phyloP scores from a whole-genome alignment of 139 green algal species.

The Chlorella sp. region DNA sequence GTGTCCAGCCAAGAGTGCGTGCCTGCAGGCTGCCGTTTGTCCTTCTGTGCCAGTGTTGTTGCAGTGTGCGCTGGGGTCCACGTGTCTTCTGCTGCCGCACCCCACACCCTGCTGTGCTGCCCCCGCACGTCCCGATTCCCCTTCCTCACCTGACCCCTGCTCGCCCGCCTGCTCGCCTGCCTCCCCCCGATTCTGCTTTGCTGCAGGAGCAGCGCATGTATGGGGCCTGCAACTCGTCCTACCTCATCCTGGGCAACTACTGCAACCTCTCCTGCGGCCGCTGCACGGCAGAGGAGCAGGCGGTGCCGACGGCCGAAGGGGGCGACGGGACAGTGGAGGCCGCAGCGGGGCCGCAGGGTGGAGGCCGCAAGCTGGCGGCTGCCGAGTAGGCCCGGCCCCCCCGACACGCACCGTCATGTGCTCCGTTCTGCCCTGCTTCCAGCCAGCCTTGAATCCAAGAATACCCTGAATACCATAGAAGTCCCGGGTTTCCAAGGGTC shows the following conservation, averaged over 20 bases:
- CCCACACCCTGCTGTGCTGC: no score
- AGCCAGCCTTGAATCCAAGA: no score
- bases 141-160: background rate
- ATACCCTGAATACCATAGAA: no score
- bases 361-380: background rate
- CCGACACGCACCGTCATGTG: no score
- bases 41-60: no score
- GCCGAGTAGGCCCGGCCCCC: no score
- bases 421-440: no score
- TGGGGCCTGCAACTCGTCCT: slow-evolving; percentile 22
- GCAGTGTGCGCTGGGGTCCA: no score
- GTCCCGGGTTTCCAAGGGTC: no score
- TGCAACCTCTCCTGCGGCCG: slow-evolving; percentile 29
- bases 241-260: slow-evolving; percentile 23
- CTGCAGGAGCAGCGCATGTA: slow-evolving; percentile 21
- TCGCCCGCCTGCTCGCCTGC: background rate
- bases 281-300: background rate
- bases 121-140: background rate
- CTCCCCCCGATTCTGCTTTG: background rate
- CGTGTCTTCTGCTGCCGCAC: no score
- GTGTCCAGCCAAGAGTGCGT: no score
- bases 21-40: no score
- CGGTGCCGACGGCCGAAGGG: background rate
- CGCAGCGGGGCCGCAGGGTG: background rate
- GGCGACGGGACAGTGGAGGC: background rate